Evolutionary conservation across 2,329 filamentous ascomycete genomes (phyloP).

Genomic region (Didymella segeticola): DNA sequence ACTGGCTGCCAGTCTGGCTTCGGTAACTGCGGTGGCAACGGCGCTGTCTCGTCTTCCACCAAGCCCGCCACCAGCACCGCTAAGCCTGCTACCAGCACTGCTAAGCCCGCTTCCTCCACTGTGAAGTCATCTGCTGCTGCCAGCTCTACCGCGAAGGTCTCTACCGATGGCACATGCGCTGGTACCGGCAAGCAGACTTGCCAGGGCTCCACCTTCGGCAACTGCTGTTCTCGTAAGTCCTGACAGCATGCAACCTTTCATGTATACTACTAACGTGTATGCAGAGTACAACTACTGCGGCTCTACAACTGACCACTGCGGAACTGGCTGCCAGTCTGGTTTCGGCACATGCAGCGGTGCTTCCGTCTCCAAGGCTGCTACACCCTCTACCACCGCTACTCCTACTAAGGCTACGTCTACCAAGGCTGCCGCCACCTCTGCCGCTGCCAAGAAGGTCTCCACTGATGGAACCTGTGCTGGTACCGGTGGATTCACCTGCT

Average conservation of each 20-base stretch:
- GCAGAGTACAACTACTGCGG: conserved; percentile 1
- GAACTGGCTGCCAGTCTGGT: conserved; percentile 39
- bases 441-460: conserved; percentile 28
- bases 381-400: conserved; percentile 4
- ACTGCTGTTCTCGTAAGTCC: conserved; percentile 57
- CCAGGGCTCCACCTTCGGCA: conserved; percentile 51
- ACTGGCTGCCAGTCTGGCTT: conserved; percentile 43
- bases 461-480: conserved; percentile 38
- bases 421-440: conserved; percentile 7
- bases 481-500: conserved; percentile 45
- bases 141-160: conserved; percentile 23
- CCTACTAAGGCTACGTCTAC: conserved; percentile 8
- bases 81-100: conserved; percentile 10
- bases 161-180: conserved; percentile 37
- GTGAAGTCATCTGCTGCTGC: conserved; percentile 5
- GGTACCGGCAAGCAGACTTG: conserved; percentile 46
- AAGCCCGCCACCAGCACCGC: conserved; percentile 1
- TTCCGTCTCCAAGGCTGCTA: conserved; percentile 1
- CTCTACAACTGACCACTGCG: conserved; percentile 31
- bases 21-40: conserved; percentile 34
- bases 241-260: too few species aligned
- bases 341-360: conserved; percentile 41
- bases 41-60: conserved; percentile 9
- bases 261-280: too few species aligned
- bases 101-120: neutral